These are phyloP conservation scores for Candida freyschussii DNA, from an alignment of 1,139 yeast species.

Conservation along the genomic window DNA sequence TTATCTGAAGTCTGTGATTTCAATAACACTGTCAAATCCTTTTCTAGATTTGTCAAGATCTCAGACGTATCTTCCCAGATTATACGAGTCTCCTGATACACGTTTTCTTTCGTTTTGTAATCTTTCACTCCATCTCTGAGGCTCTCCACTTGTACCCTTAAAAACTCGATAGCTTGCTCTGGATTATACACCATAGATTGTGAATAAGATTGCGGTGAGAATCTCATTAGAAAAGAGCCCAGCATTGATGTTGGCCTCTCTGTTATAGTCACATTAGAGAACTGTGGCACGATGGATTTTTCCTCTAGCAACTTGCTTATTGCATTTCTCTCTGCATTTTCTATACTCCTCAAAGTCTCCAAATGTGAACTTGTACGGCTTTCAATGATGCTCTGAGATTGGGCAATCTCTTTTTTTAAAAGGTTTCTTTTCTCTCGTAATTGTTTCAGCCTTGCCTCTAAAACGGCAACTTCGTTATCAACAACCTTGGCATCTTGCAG, in stretches of 20 bases:
- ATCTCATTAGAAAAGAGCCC: constrained; percentile 14
- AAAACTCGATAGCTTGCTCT: constrained; percentile 23
- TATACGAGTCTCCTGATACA: constrained; percentile 26
- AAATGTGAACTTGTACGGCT: constrained; percentile 44
- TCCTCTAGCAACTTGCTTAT: constrained; percentile 25
- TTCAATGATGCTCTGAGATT: constrained; percentile 51
- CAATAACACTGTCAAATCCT: constrained; percentile 18
- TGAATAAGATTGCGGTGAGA: constrained; percentile 9
- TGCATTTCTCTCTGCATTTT: constrained; percentile 36
- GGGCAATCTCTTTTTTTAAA: constrained; percentile 40
- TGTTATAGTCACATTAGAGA: constrained; percentile 2
- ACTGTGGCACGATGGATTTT: constrained; percentile 15
- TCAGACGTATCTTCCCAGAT: constrained; percentile 39
- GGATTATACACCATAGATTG: constrained; percentile 7
- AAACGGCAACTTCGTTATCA: constrained; percentile 37
- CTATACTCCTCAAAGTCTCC: constrained; percentile 38
- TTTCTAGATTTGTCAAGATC: constrained; percentile 16
- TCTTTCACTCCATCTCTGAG: constrained; percentile 24
- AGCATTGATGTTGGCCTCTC: constrained; percentile 9
- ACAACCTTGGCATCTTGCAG: constrained; percentile 37
- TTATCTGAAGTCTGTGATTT: constrained; percentile 17
- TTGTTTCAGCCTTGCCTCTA: constrained; percentile 37
- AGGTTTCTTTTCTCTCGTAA: constrained; percentile 37
- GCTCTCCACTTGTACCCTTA: constrained; percentile 28
- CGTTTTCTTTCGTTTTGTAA: constrained; percentile 19